These are phyloP conservation scores for Phaseolus coccineus DNA, from an alignment of 331 rosid genomes.

Conservation along the genomic window DNA sequence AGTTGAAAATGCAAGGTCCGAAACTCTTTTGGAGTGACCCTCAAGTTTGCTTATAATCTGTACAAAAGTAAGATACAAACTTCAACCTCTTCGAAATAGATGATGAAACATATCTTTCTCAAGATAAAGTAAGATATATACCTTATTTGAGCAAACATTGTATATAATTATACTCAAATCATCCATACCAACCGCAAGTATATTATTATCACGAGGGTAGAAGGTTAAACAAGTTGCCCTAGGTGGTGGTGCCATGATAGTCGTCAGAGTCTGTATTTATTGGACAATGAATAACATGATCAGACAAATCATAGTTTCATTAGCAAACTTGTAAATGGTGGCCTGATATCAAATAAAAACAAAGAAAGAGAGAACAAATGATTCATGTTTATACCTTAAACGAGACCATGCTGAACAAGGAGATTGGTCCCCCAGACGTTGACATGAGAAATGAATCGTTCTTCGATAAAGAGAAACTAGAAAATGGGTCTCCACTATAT, in stretches of 20 bases:
- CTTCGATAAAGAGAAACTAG: slow-evolving; percentile 51
- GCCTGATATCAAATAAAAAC: neutral
- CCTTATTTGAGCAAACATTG: slow-evolving; percentile 36
- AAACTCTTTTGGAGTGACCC: slow-evolving; percentile 51
- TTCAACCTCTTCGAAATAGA: slow-evolving; percentile 30
- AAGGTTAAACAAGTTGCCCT: slow-evolving; percentile 50
- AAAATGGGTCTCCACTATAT: slow-evolving; percentile 27
- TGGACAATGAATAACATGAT: slow-evolving; percentile 25
- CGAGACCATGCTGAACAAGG: slow-evolving; percentile 46
- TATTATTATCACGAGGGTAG: slow-evolving; percentile 44
- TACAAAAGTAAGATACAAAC: slow-evolving; percentile 1
- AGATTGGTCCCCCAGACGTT: slow-evolving; percentile 54
- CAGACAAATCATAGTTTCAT: slow-evolving; percentile 17
- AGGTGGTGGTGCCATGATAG: slow-evolving; percentile 49
- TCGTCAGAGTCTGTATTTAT: slow-evolving; percentile 43
- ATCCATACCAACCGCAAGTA: slow-evolving; percentile 56
- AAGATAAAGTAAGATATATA: slow-evolving; percentile 16
- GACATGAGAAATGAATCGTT: slow-evolving; percentile 57
- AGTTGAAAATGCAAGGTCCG: slow-evolving; percentile 57
- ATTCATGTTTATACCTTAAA: slow-evolving; percentile 45
- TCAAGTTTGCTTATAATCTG: slow-evolving; percentile 46
- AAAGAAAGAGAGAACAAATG: neutral
- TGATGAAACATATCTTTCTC: slow-evolving; percentile 8
- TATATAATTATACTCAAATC: slow-evolving; percentile 46
- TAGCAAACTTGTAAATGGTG: neutral